Evolutionary conservation across 192 early-diverging fungal genomes (phyloP).

Genomic region (Coemansia sp.): DNA sequence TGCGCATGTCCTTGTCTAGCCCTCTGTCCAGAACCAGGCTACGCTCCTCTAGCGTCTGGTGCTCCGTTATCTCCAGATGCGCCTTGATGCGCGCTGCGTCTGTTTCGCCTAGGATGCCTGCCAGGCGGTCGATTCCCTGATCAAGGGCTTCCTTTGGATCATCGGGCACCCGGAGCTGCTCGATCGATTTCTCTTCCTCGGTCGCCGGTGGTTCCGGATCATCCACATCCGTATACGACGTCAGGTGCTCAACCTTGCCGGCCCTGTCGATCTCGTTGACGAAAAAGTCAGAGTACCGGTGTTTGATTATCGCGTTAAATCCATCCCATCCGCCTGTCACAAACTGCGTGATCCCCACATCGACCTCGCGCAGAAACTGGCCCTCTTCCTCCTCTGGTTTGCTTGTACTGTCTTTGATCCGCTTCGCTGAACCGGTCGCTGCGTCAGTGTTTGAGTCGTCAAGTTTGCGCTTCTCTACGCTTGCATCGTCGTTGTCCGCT

Average conservation of each 20-base stretch:
- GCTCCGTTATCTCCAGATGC: slow-evolving; percentile 26
- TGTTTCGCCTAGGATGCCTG: slow-evolving; percentile 20
- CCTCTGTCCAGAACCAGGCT: slow-evolving; percentile 30
- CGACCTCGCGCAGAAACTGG: slow-evolving; percentile 53
- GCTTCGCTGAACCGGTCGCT: slow-evolving; percentile 25
- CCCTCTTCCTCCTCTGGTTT: neutral
- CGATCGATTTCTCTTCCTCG: slow-evolving; percentile 32
- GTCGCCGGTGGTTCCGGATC: slow-evolving; percentile 33
- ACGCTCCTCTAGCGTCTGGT: slow-evolving; percentile 14
- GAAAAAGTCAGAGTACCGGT: slow-evolving; percentile 83
- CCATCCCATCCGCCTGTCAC: slow-evolving; percentile 34
- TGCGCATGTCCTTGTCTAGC: slow-evolving; percentile 42
- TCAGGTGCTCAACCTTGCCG: slow-evolving; percentile 72
- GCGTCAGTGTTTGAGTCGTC: neutral
- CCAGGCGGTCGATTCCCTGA: slow-evolving; percentile 26
- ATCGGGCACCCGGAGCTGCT: slow-evolving; percentile 25
- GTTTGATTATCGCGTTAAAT: slow-evolving; percentile 54
- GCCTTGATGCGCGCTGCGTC: slow-evolving; percentile 24
- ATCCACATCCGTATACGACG: slow-evolving; percentile 34
- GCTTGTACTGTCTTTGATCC: slow-evolving; percentile 12
- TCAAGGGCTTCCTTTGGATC: slow-evolving; percentile 31
- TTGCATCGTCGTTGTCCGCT: neutral
- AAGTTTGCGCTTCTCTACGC: neutral
- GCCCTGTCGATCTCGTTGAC: slow-evolving; percentile 85
- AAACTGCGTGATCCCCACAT: slow-evolving; percentile 69